These are phyloP conservation scores for Dactylorhiza incarnata DNA, from an alignment of 106 monocot species.

Conservation along the genomic window DNA sequence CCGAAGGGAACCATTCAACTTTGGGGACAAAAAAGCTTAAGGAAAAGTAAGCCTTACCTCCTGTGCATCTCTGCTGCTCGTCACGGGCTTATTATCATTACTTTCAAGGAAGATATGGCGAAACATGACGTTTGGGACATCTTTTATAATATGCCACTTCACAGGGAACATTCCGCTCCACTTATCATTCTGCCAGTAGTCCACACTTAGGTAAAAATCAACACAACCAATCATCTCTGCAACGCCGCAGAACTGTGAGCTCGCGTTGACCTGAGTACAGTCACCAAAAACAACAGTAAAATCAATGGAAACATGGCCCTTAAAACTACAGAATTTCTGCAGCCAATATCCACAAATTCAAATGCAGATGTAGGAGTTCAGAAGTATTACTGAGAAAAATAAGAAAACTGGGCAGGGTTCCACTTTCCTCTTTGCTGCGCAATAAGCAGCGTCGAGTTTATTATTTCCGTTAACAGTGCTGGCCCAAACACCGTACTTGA, in stretches of 20 bases:
- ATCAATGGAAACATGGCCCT: neutral
- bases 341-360: neutral
- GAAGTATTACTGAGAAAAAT: slow-evolving; percentile 72
- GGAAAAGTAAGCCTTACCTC: slow-evolving; percentile 33
- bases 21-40: too few relatives aligned
- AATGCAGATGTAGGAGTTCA: neutral
- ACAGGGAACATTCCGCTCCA: slow-evolving; percentile 86
- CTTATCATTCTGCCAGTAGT: slow-evolving; percentile 91
- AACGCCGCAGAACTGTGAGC: slow-evolving; percentile 87
- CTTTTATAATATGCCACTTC: slow-evolving; percentile 97
- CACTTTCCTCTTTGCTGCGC: slow-evolving; percentile 51
- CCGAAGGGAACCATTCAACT: too few relatives aligned
- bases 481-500: slow-evolving; percentile 88
- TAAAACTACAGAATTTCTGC: neutral
- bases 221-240: slow-evolving; percentile 92
- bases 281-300: neutral
- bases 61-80: slow-evolving; percentile 90
- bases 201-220: slow-evolving; percentile 87
- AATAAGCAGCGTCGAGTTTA: slow-evolving; percentile 73
- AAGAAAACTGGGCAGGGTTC: slow-evolving; percentile 64
- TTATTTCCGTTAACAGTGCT: slow-evolving; percentile 88
- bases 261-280: slow-evolving; percentile 74
- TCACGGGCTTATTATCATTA: slow-evolving; percentile 97
- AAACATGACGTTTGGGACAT: slow-evolving; percentile 72
- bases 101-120: slow-evolving; percentile 77